Conservation (phyloP, 495 filamentous ascomycete genomes). For the Penicillium roqueforti region DNA sequence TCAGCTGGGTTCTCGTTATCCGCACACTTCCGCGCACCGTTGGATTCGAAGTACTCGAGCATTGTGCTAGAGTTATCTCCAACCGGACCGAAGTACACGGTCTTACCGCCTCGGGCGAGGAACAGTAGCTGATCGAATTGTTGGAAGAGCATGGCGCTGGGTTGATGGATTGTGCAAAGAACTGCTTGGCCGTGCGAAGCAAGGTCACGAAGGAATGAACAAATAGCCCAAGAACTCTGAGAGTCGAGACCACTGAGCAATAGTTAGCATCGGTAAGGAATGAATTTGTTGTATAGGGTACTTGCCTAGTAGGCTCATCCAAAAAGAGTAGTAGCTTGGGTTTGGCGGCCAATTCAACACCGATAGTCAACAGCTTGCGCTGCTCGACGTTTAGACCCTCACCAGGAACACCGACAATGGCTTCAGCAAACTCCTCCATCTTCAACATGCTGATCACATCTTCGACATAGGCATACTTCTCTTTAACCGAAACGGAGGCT, state of each 20-base stretch:
- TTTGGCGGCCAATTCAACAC: constrained; percentile 84
- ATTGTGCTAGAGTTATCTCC: constrained; percentile 68
- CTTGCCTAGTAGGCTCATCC: constrained; percentile 69
- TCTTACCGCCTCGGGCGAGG: constrained; percentile 69
- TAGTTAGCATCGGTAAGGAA: constrained; percentile 1
- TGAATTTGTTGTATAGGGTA: not conserved
- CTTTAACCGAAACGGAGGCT: constrained; percentile 30
- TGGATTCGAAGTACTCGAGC: constrained; percentile 70
- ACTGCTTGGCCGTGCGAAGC: constrained; percentile 86
- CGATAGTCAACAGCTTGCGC: constrained; percentile 82
- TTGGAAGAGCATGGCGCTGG: constrained; percentile 86
- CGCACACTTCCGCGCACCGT: constrained; percentile 64
- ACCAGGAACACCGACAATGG: constrained; percentile 41
- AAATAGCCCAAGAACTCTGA: constrained; percentile 80
- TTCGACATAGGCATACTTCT: constrained; percentile 49
- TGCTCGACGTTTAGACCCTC: constrained; percentile 83
- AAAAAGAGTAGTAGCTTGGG: constrained; percentile 85
- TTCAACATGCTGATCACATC: constrained; percentile 47
- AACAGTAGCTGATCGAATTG: constrained; percentile 86
- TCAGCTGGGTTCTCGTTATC: constrained; percentile 75
- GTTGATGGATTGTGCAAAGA: constrained; percentile 93
- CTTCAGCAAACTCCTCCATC: constrained; percentile 43
- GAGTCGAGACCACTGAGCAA: constrained; percentile 65
- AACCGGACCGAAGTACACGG: constrained; percentile 85
- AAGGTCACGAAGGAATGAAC: constrained; percentile 71